A percentile compares a stretch with the other conserved stretches of the same genome.
Evolutionary conservation across 768 basidiomycete species (phyloP).

Genomic region (Dentipellis fragilis): DNA sequence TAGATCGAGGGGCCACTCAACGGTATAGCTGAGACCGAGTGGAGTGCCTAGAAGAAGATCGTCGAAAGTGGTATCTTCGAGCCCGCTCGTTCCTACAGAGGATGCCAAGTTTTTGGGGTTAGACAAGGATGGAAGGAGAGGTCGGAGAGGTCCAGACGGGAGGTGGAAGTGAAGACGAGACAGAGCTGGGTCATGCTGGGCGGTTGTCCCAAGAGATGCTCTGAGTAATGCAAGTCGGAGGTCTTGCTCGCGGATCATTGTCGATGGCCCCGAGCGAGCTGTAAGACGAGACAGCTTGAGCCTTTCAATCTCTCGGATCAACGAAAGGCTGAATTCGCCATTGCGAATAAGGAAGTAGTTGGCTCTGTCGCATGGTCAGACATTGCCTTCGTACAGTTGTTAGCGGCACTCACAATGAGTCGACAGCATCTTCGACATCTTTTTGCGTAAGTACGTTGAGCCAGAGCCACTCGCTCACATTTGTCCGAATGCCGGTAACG

Average conservation of each 20-base stretch:
- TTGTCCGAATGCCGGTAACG: slow-evolving; percentile 64
- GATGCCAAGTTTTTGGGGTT: slow-evolving; percentile 28
- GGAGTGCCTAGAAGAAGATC: slow-evolving; percentile 76
- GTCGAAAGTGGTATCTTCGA: slow-evolving; percentile 47
- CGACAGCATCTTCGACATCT: slow-evolving; percentile 77
- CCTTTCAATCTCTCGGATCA: slow-evolving; percentile 81
- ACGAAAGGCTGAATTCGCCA: slow-evolving; percentile 75
- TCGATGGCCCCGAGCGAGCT: slow-evolving; percentile 48
- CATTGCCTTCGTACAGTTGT: background rate
- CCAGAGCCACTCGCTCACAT: slow-evolving; percentile 94
- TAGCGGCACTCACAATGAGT: slow-evolving; percentile 57
- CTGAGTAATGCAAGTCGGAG: slow-evolving; percentile 79
- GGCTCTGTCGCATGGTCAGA: slow-evolving; percentile 37
- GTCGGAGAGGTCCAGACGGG: slow-evolving; percentile 73
- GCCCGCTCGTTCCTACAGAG: slow-evolving; percentile 24
- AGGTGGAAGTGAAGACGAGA: slow-evolving; percentile 65
- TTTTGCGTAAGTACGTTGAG: slow-evolving; percentile 73
- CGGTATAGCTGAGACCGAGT: slow-evolving; percentile 54
- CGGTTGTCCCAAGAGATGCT: slow-evolving; percentile 80
- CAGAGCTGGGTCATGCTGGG: slow-evolving; percentile 77
- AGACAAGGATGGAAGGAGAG: slow-evolving; percentile 67
- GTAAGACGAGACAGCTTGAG: slow-evolving; percentile 73
- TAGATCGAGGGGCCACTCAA: slow-evolving; percentile 84
- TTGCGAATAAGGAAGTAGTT: slow-evolving; percentile 85
- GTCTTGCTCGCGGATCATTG: slow-evolving; percentile 86